These are phyloP conservation scores for Aquilaria malaccensis DNA, from an alignment of 345 rosid genomes.

Conservation along the genomic window DNA sequence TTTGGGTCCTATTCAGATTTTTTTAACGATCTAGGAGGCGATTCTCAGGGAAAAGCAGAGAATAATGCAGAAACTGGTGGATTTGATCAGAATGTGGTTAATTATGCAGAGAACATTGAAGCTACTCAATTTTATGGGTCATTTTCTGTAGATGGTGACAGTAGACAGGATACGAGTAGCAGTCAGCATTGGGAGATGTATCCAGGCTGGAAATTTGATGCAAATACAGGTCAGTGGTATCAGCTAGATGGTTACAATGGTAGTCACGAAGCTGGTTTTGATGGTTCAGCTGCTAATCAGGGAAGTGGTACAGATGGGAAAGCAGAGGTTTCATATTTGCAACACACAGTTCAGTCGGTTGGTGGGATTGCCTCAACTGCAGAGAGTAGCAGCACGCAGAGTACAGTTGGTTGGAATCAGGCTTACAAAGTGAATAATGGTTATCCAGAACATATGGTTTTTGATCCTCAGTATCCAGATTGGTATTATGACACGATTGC, in stretches of 20 bases:
- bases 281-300: conserved; percentile 33
- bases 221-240: conserved; percentile 75
- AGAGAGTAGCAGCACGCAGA: conserved; percentile 46
- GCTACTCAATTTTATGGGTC: conserved; percentile 27
- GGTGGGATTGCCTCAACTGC: conserved; percentile 26
- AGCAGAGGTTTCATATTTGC: conserved; percentile 51
- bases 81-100: conserved; percentile 17
- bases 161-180: conserved; percentile 42
- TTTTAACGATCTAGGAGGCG: conserved; percentile 46
- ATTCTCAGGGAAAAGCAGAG: conserved; percentile 29
- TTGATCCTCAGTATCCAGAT: conserved; percentile 90
- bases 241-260: conserved; percentile 45
- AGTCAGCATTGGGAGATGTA: conserved; percentile 75
- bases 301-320: conserved; percentile 35
- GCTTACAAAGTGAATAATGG: conserved; percentile 56
- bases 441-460: conserved; percentile 82
- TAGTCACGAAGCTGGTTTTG: conserved; percentile 29
- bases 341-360: conserved; percentile 52
- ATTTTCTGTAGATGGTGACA: conserved; percentile 22
- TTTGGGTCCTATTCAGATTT: conserved; percentile 77
- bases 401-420: conserved; percentile 61
- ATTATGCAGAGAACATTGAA: conserved; percentile 30
- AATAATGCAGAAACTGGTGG: conserved; percentile 18
- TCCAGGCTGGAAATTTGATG: conserved; percentile 91
- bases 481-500: conserved; percentile 79